A percentile compares a stretch with the other conserved stretches of the same genome.
Evolutionary conservation across 179 eudicot species (phyloP).

Genomic region (Silene vulgaris): DNA sequence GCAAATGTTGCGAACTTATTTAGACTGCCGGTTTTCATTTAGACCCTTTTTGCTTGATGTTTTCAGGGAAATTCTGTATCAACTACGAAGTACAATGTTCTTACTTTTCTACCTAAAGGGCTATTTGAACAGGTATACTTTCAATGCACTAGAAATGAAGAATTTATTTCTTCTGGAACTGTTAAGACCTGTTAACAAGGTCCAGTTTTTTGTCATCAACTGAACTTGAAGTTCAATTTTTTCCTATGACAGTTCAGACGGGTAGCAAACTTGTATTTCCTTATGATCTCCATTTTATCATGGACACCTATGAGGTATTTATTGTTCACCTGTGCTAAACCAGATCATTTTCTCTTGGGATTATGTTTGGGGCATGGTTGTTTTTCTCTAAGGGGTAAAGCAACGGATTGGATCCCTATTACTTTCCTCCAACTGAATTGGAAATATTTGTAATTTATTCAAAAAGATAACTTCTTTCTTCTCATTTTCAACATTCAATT

Average conservation of each 20-base stretch:
- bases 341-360: neutral
- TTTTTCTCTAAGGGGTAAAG: neutral
- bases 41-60: conserved; percentile 17
- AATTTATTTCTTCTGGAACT: neutral
- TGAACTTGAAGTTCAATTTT: conserved; percentile 16
- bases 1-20: neutral
- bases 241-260: conserved; percentile 84
- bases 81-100: conserved; percentile 84
- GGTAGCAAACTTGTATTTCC: conserved; percentile 97
- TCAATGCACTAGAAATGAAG: conserved; percentile 4
- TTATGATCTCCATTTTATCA: conserved; percentile 84
- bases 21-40: conserved; percentile 1
- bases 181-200: conserved; percentile 5
- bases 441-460: neutral
- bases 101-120: conserved; percentile 94
- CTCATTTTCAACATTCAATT: neutral
- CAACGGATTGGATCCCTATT: neutral
- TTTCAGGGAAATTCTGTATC: conserved; percentile 94
- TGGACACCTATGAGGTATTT: conserved; percentile 87
- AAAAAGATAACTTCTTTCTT: neutral
- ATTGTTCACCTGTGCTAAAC: conserved; percentile 19
- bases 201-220: conserved; percentile 10
- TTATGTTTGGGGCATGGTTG: neutral
- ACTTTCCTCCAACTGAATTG: neutral
- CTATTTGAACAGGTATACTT: conserved; percentile 86